These are phyloP conservation scores for Candolleomyces efflorescens DNA, from an alignment of 768 basidiomycete genomes.

Conservation along the genomic window DNA sequence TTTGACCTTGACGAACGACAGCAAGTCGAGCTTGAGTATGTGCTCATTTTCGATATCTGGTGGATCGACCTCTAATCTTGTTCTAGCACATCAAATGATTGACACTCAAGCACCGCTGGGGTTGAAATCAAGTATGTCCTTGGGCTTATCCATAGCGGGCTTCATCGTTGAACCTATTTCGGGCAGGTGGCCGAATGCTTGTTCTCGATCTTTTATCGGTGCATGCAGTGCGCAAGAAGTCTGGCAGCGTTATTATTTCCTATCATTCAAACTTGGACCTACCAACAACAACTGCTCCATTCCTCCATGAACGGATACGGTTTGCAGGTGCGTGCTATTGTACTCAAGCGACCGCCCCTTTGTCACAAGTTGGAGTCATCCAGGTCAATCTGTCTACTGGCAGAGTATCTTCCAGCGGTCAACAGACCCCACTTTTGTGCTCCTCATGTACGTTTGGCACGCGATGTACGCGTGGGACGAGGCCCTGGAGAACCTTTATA, in stretches of 20 bases:
- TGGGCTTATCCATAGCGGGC: too few relatives aligned
- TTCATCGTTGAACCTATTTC: background rate
- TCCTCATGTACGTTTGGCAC: constrained; percentile 54
- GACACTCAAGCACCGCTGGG: constrained; percentile 25
- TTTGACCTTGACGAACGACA: constrained; percentile 6
- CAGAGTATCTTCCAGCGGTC: constrained; percentile 35
- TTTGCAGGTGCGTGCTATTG: constrained; percentile 31
- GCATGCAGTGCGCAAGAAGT: constrained; percentile 38
- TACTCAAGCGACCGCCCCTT: too few relatives aligned
- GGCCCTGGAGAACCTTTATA: constrained; percentile 48
- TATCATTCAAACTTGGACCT: constrained; percentile 35
- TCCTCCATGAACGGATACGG: constrained; percentile 40
- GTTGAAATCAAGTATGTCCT: constrained; percentile 17
- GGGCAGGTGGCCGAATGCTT: constrained; percentile 27
- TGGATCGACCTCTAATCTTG: background rate
- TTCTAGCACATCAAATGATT: constrained; percentile 24
- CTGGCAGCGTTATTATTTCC: constrained; percentile 43
- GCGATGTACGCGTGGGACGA: constrained; percentile 62
- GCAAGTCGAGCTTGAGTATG: background rate
- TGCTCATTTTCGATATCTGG: background rate
- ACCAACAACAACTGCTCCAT: constrained; percentile 34
- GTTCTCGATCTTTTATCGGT: constrained; percentile 44
- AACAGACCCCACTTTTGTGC: constrained; percentile 50
- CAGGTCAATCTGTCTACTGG: constrained; percentile 46
- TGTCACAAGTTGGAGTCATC: background rate